Base-by-base conservation (phyloP, 2,329 filamentous ascomycete genomes). In the Pseudonectria buxi region DNA sequence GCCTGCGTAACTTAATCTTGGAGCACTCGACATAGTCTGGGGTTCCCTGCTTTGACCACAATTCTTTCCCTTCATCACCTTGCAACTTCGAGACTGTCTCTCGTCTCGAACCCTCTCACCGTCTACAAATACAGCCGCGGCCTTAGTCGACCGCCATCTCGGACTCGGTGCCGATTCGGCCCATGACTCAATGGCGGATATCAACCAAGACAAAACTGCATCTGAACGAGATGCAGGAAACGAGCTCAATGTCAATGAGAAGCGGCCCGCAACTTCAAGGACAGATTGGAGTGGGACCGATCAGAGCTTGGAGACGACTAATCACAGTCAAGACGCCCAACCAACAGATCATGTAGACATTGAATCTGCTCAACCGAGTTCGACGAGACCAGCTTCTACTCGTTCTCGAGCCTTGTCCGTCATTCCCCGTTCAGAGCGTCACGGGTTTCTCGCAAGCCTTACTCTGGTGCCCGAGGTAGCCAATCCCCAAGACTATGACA, bases 391-490 rank as follows among this genome's bases (percentile, higher is more conserved):
- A 11, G 65, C 67, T 0, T 68, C 64, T 6, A 47, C 54, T 7
- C 56, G 59, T 25, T 66, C 68, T 6, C 55, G 57, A n/a, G 37
- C 59, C 4, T 30, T 48, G 14, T 43, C 40, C n/a, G 45, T 72
- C 29, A 55, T 77, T 11, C 65, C 72, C 18, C 59, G 66, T 24
- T 53, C 58, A 1, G 48, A 63, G 38, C 74, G 86, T 32, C 71
- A 87, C 50, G 89, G 89, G 0, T 65, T 94, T 2, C 70, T 95
- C 31, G 80, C 78, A 1, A 72, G 72, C 26, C 67, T 94, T 10
- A 68, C 83, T 2, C 41, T 94, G 24, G 68, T 94, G 12, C 82
- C 87, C 2, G 89, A 95, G 62, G 78, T 94, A 11, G 78, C 85
- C 30, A 70, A 81, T 24, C 83, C 88, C 0, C 78, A 81, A 40